These are phyloP conservation scores for Alternaria gaisen DNA, from an alignment of 2,329 filamentous ascomycete species.

Conservation along the genomic window DNA sequence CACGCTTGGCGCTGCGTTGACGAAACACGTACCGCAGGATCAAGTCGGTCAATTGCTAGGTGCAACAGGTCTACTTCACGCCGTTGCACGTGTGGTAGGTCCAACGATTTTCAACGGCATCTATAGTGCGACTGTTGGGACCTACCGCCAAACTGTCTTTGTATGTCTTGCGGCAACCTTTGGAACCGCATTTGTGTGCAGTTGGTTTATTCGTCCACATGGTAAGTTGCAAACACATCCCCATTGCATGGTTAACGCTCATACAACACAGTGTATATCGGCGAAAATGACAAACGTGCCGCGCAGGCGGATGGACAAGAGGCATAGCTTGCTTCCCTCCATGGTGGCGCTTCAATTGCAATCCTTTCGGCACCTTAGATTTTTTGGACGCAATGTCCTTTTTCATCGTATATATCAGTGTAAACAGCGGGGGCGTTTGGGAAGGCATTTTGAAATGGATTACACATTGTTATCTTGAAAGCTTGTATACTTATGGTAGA, in stretches of 20 bases:
- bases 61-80: slow-evolving; percentile 85
- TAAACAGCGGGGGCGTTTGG: slow-evolving; percentile 5
- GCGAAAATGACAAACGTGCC: slow-evolving; percentile 15
- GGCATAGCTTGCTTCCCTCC: slow-evolving; percentile 8
- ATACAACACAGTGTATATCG: slow-evolving; percentile 17
- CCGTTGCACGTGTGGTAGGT: slow-evolving; percentile 78
- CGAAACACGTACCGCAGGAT: slow-evolving; percentile 88
- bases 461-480: not conserved
- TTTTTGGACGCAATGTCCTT: not conserved
- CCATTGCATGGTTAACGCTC: not conserved
- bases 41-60: slow-evolving; percentile 87
- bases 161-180: slow-evolving; percentile 76
- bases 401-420: not conserved
- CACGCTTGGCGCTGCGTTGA: slow-evolving; percentile 82
- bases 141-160: slow-evolving; percentile 83
- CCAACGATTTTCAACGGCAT: slow-evolving; percentile 87
- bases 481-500: not conserved
- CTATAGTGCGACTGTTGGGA: slow-evolving; percentile 81
- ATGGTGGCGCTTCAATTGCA: not conserved
- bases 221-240: slow-evolving; percentile 63
- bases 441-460: not conserved
- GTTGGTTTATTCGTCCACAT: slow-evolving; percentile 76
- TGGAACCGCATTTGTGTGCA: slow-evolving; percentile 69
- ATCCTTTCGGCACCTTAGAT: slow-evolving; percentile 1
- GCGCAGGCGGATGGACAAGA: slow-evolving; percentile 8